Percentiles rank a stretch among this genome's conserved stretches.
These are phyloP conservation scores for Dictyostelium discoideum DNA, from an alignment of 78 protist species.

Conservation along the genomic window DNA sequence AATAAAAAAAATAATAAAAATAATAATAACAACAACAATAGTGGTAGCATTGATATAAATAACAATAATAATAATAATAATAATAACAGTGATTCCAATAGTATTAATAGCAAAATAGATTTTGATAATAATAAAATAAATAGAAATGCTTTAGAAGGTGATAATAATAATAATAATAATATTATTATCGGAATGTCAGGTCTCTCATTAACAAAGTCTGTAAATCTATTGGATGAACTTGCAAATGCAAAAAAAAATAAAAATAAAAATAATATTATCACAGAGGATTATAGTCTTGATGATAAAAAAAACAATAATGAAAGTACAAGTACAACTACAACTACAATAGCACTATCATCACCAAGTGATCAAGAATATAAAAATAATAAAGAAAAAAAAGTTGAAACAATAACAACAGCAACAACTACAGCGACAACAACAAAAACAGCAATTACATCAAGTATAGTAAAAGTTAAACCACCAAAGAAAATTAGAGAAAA, in stretches of 20 bases:
- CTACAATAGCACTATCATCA: no score
- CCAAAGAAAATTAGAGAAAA: background rate
- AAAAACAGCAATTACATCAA: background rate
- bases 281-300: background rate
- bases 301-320: no score
- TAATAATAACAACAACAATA: no score
- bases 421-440: background rate
- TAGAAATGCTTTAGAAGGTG: background rate
- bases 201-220: background rate
- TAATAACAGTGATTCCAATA: no score
- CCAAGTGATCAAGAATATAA: background rate
- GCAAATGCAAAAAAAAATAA: background rate
- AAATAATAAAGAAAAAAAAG: background rate
- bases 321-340: no score
- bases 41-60: no score
- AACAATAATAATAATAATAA: no score
- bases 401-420: background rate
- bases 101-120: no score
- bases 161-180: no score
- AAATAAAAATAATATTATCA: background rate
- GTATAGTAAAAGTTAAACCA: background rate
- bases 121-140: background rate
- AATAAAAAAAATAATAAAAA: background rate
- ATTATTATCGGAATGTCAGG: background rate
- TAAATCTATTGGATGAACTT: background rate